phyloP scores from a whole-genome alignment of 371 early-diverging fungal species.

The Smittium mucronatum region DNA sequence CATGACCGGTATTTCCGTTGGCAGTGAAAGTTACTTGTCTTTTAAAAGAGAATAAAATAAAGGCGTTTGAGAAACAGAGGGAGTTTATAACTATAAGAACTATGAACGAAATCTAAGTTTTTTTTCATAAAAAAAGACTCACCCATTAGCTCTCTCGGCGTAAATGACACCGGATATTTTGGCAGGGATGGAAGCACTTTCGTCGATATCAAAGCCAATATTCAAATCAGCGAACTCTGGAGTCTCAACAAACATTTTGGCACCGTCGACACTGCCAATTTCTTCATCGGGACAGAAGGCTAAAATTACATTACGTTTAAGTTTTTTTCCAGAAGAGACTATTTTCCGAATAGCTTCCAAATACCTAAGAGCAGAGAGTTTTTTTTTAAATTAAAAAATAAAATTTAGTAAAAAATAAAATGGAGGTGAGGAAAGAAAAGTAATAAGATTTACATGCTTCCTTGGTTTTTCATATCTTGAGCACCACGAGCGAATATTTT shows the following conservation, averaged over 20 bases:
- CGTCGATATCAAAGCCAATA: constrained; percentile 63
- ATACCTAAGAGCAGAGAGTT: constrained; percentile 24
- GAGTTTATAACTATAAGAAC: not conserved
- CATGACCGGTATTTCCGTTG: constrained; percentile 57
- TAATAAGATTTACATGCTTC: constrained; percentile 17
- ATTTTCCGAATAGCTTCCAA: constrained; percentile 60
- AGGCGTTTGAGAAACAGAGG: not conserved
- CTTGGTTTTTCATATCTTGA: constrained; percentile 80
- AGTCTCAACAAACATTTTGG: constrained; percentile 44
- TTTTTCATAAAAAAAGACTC: constrained; percentile 14
- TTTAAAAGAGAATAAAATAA: not conserved
- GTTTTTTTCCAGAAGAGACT: constrained; percentile 35
- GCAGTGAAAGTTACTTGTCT: constrained; percentile 32
- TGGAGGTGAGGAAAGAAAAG: not conserved
- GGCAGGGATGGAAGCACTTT: constrained; percentile 52
- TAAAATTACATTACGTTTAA: constrained; percentile 49
- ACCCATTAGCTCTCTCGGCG: constrained; percentile 68
- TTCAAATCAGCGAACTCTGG: constrained; percentile 48
- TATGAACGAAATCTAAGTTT: not conserved
- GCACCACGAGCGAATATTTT: constrained; percentile 64
- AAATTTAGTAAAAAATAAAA: not conserved
- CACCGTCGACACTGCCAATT: constrained; percentile 63
- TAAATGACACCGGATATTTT: constrained; percentile 49
- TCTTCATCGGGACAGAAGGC: constrained; percentile 74
- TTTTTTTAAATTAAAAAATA: not conserved